These are phyloP conservation scores for Neofusicoccum sp. DNA, from an alignment of 2,329 filamentous ascomycete genomes.

Conservation along the genomic window DNA sequence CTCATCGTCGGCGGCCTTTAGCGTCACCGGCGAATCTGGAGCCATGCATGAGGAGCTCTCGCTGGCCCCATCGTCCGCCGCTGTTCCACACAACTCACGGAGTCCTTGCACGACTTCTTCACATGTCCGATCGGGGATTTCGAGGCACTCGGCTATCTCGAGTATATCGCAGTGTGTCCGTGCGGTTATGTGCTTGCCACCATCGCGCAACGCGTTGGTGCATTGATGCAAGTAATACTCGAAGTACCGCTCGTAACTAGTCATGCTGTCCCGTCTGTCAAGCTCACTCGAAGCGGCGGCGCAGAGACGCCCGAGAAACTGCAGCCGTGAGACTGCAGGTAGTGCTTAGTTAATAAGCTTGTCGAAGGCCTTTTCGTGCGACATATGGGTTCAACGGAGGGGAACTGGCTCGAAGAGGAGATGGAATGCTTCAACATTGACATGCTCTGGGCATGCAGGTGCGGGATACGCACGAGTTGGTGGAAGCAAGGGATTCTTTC, in stretches of 20 bases:
- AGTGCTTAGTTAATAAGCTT: conserved; percentile 1
- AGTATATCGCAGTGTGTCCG: conserved; percentile 25
- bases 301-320: neutral
- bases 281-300: neutral
- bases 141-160: conserved; percentile 20
- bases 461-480: too few relatives aligned
- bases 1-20: neutral
- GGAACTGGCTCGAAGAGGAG: neutral
- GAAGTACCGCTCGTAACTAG: neutral
- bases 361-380: conserved; percentile 1
- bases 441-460: too few relatives aligned
- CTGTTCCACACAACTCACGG: neutral
- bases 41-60: neutral
- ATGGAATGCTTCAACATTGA: neutral
- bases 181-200: conserved; percentile 20
- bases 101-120: neutral
- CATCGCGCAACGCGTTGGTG: conserved; percentile 23
- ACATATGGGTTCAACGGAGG: conserved; percentile 1
- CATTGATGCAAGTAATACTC: conserved; percentile 23
- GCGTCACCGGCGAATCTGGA: neutral
- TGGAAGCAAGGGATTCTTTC: too few relatives aligned
- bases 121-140: neutral
- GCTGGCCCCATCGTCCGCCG: neutral
- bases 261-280: neutral
- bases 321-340: neutral